Base-by-base conservation (phyloP, 78 protist species). In the Chrysochromulina parva region DNA sequence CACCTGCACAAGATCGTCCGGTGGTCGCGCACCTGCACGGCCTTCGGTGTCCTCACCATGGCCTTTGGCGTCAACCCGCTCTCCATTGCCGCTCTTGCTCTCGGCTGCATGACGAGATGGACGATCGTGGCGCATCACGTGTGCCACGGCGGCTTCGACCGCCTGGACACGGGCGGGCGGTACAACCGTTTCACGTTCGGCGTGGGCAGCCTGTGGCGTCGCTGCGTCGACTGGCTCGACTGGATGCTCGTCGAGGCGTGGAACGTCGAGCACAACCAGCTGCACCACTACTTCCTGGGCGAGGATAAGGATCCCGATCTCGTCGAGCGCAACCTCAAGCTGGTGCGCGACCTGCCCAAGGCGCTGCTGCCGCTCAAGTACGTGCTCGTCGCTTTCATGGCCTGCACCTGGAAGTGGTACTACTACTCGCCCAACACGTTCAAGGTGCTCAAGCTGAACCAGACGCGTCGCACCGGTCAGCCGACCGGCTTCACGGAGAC, bases 211-310 rank as follows among this genome's bases (percentile, higher is more conserved):
- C 57, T 85, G 54, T 52, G 0, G 28, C 24, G 57, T n/a, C 93
- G 93, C 17, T 2, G 16, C 52, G 57, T 20, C n/a, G 88, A 91
- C 48, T 91, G 93, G 93, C 65, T 91, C 74, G 93, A 91, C 90
- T 91, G 90, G 90, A 91, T 91, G 90, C 87, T 91, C 62, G 85
- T 86, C 48, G 93, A 90, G 89, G 90, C 90, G 28, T 91, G 93
- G 93, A 66, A 85, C 90, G 28, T 85, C 60, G 93, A 91, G 90
- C 93, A 91, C 85, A 91, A 91, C 93, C 38, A 85, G 47, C 80
- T 85, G 65, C 93, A 91, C 93, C 93, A 91, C 84, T 84, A 85
- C 67, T 53, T 13, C 53, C 93, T 91, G 9, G 84, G 90, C 47
- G 93, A 91, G 90, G 17, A 2, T n/a, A 22, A 47, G 13, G 69